Evolutionary conservation across 1,284 basidiomycete species (phyloP), one percentile per base, ranked within the genome.

Genomic region (Ustilago shanxiensis): DNA sequence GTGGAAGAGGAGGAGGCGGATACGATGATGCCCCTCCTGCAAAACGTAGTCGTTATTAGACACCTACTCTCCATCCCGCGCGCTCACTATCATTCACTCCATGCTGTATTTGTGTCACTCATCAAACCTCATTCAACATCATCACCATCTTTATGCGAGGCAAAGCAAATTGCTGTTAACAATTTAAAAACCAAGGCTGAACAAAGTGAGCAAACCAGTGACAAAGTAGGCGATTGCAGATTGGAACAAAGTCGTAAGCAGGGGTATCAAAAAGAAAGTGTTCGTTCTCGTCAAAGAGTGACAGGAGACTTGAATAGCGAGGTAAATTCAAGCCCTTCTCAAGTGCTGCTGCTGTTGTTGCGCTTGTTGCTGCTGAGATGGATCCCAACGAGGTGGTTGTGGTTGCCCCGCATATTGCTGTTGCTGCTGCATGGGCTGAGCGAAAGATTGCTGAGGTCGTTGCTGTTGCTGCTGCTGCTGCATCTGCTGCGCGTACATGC

Each of bases 21-120:
- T 71, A 66, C 37, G 70, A 72, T 45, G 70, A 72, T 35, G 64
- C 64, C 0, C 75, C 75, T 3, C 75, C 75, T 14, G 11, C 60
- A 18, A 78, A 78, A 55, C 63, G 75, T 28, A 64, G 66, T 39
- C 70, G 75, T 8, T 77, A 73, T 33, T 77, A 24, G 52, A 14
- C 14, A 3, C 35, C 35, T 3, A 37, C 35, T 37, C 35, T 37
- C 14, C 31, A 33, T 11, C 5, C 31, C 31, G 31, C 31, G 31
- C 31, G 11, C 11, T 11, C 31, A 11, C 31, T 20, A n/a, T 18
- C 11, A 31, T 35, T 6, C 29, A n/a, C n/a, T n/a, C 22, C 13
- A 28, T 53, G 45, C 59, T 66, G 51, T 59, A 65, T 54, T 59
- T 66, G 22, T 51, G 51, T 45, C 3, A 28, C 31, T 33, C 31